A percentile compares a stretch with the other conserved stretches of the same genome.
These are phyloP conservation scores for Tricholoma matsutake DNA, from an alignment of 768 basidiomycete genomes.

Conservation along the genomic window DNA sequence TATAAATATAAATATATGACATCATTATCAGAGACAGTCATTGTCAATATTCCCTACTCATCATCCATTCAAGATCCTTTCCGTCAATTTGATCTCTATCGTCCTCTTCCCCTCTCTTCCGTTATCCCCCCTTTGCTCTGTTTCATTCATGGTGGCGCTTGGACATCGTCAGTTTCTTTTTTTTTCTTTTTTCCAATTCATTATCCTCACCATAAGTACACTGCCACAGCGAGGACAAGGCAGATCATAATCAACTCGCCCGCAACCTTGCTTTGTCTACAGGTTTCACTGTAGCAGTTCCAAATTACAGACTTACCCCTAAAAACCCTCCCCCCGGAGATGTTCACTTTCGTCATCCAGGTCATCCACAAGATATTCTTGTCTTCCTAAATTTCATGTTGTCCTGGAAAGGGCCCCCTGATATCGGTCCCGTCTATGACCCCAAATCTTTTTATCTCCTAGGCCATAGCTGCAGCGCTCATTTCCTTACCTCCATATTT, in stretches of 20 bases:
- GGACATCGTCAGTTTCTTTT: slow-evolving; percentile 58
- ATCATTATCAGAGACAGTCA: too few species aligned
- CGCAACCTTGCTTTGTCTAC: slow-evolving; percentile 48
- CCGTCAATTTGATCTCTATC: slow-evolving; percentile 57
- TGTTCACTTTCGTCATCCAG: slow-evolving; percentile 56
- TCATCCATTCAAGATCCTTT: slow-evolving; percentile 24
- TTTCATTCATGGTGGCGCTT: slow-evolving; percentile 84
- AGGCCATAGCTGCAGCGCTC: slow-evolving; percentile 82
- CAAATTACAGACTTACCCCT: slow-evolving; percentile 76
- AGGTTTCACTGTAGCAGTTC: slow-evolving; percentile 58
- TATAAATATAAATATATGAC: too few species aligned
- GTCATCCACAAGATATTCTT: slow-evolving; percentile 66
- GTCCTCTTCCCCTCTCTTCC: slow-evolving; percentile 20
- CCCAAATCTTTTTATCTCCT: slow-evolving; percentile 50
- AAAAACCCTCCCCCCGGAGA: slow-evolving; percentile 30
- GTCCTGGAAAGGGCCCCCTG: slow-evolving; percentile 39
- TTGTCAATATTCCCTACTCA: slow-evolving; percentile 41
- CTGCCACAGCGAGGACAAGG: slow-evolving; percentile 73
- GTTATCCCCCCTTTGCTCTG: slow-evolving; percentile 39
- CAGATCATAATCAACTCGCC: slow-evolving; percentile 52
- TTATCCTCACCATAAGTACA: background rate
- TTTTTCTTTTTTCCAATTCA: slow-evolving; percentile 3
- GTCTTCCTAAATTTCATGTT: slow-evolving; percentile 57
- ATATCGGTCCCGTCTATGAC: slow-evolving; percentile 31
- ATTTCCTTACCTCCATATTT: slow-evolving; percentile 73